Conservation (phyloP, 306 rosid species). For the Abrus pulchellus region DNA sequence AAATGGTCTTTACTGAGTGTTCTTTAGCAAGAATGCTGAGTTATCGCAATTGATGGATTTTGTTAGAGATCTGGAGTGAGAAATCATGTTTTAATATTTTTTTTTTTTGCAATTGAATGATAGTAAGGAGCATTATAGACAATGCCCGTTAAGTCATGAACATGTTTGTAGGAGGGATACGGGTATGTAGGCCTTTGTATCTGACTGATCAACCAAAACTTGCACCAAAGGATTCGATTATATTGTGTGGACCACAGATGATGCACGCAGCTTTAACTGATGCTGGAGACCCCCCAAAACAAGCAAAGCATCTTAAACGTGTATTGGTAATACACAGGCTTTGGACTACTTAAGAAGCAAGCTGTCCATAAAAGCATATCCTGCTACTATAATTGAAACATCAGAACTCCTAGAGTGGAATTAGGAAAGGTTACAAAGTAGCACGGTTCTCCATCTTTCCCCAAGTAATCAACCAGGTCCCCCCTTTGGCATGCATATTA, state of each 20-base stretch:
- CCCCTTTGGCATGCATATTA: constrained; percentile 53
- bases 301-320: constrained; percentile 68
- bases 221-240: constrained; percentile 51
- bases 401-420: constrained; percentile 40
- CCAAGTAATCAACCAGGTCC: constrained; percentile 57
- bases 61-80: constrained; percentile 13
- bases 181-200: constrained; percentile 43
- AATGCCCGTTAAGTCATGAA: constrained; percentile 46
- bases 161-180: constrained; percentile 44
- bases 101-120: constrained; percentile 15
- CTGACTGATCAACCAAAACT: constrained; percentile 47
- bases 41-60: constrained; percentile 30
- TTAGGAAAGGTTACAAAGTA: constrained; percentile 46
- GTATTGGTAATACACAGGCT: constrained; percentile 39
- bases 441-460: constrained; percentile 49
- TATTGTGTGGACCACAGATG: constrained; percentile 57
- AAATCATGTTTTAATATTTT: constrained; percentile 10
- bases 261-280: constrained; percentile 64
- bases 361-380: constrained; percentile 45
- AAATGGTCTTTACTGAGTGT: background rate
- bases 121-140: constrained; percentile 29
- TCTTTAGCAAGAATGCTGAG: constrained; percentile 29
- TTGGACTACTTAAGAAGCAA: constrained; percentile 57
- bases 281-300: constrained; percentile 58
- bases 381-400: constrained; percentile 49